Evolutionary conservation across 2,329 filamentous ascomycete species (phyloP).

Genomic region (Cladorrhinum sp.): DNA sequence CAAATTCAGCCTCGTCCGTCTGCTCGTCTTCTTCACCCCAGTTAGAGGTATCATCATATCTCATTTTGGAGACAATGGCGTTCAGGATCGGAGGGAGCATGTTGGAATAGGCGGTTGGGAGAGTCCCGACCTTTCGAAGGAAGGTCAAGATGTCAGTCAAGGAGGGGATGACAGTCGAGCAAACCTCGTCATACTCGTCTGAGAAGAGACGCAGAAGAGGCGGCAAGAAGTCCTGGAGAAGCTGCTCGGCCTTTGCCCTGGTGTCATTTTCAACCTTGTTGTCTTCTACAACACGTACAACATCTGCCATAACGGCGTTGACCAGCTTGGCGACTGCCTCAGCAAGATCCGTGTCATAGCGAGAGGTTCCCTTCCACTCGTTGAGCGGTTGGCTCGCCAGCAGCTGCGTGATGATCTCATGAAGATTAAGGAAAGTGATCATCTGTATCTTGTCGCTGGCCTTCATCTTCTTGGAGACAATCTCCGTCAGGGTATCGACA

Average conservation of each 20-base stretch:
- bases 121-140: constrained; percentile 72
- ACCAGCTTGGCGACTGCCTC: constrained; percentile 94
- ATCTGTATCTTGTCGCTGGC: constrained; percentile 89
- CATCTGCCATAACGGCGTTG: constrained; percentile 82
- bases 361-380: constrained; percentile 73
- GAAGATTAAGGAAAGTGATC: constrained; percentile 85
- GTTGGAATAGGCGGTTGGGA: constrained; percentile 71
- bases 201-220: constrained; percentile 91
- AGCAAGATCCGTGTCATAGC: constrained; percentile 92
- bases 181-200: constrained; percentile 97
- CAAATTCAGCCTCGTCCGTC: constrained; percentile 95
- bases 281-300: constrained; percentile 82
- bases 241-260: constrained; percentile 71
- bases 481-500: constrained; percentile 92
- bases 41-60: constrained; percentile 88
- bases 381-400: constrained; percentile 77
- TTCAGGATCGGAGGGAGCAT: constrained; percentile 88
- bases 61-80: constrained; percentile 92
- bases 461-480: constrained; percentile 97
- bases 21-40: constrained; percentile 95
- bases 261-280: constrained; percentile 57
- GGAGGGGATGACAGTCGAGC: constrained; percentile 89
- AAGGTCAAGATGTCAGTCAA: constrained; percentile 90
- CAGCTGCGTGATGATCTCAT: constrained; percentile 80
- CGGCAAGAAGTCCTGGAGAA: constrained; percentile 80